Base-by-base conservation (phyloP, 441 rosid genomes). In the Isatis lusitanica region DNA sequence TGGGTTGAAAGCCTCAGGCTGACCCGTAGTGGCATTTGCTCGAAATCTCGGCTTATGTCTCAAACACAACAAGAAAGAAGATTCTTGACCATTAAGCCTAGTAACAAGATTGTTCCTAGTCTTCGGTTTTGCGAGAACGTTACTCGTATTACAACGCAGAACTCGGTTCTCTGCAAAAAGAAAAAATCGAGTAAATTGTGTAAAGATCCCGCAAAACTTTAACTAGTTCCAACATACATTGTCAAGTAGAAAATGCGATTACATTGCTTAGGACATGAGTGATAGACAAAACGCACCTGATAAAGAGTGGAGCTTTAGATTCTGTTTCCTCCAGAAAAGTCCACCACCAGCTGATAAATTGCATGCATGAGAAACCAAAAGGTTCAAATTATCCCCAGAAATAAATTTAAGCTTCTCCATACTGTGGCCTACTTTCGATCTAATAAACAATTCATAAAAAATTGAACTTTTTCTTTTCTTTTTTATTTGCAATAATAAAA, bases 1-100 rank as follows among this genome's bases (percentile, higher is more conserved):
- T 33, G 91, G 74, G 31, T 66, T 74, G 81, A 74, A 76, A 58
- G 79, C 78, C 71, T 60, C 91, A 74, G 97, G 88, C 44, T 89
- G 91, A 75, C 81, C 84, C 24, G 96, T 70, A 67, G 90, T 79
- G 13, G 94, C 94, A 83, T 82, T 79, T 42, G 80, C 90, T 26
- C 65, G 72, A 76, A 76, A 80, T 74, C 56, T 86, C 35, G 52
- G 33, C 21, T 77, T 81, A 46, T 58, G 77, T 75, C 73, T 82
- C 44, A 42, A 74, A 70, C 72, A 57, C 64, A 73, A 42, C 10
- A 71, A 21, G 12, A 77, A 70, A 57, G 78, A 80, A 28, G 69
- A 63, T 38, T 64, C 75, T 79, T 69, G 72, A 68, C 78, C 71
- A 59, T 74, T 61, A 78, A 75, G 78, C 76, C 73, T 77, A 30